Evolutionary conservation across 257 asterid genomes (phyloP).

Genomic region (Voacanga thouarsii): DNA sequence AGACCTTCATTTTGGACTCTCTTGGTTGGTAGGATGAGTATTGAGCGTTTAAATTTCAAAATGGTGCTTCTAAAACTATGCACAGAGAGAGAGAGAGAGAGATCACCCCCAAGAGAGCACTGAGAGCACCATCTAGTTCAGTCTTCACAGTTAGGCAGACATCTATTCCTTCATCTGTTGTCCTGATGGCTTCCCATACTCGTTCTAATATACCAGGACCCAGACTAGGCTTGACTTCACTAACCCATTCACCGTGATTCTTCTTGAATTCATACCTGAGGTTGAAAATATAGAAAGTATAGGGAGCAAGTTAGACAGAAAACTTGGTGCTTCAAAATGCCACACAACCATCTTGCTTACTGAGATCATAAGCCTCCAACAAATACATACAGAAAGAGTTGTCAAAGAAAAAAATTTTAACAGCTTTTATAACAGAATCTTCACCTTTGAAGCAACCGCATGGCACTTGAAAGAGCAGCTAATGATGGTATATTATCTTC

Average conservation of each 20-base stretch:
- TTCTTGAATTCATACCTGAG: constrained; percentile 74
- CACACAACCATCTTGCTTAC: not conserved
- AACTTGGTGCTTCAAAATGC: not conserved
- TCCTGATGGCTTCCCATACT: constrained; percentile 53
- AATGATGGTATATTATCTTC: constrained; percentile 55
- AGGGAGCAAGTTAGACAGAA: not conserved
- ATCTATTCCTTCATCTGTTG: constrained; percentile 57
- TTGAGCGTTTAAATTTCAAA: not conserved
- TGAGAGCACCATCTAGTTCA: constrained; percentile 66
- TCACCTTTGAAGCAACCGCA: constrained; percentile 81
- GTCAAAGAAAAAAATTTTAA: not conserved
- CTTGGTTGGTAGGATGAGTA: not conserved
- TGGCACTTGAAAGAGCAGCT: constrained; percentile 74
- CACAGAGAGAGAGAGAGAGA: not conserved
- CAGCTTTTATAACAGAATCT: not conserved
- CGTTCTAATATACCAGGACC: constrained; percentile 89
- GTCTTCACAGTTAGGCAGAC: constrained; percentile 41
- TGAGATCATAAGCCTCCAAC: not conserved
- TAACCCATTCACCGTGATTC: constrained; percentile 87
- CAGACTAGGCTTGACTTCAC: constrained; percentile 54
- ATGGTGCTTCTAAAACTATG: not conserved
- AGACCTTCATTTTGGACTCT: not conserved
- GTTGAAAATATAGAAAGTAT: constrained; percentile 7
- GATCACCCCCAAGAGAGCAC: constrained; percentile 57
- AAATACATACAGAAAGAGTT: not conserved